Base-by-base conservation (phyloP, 768 basidiomycete species). In the Boletus rubescentipes region DNA sequence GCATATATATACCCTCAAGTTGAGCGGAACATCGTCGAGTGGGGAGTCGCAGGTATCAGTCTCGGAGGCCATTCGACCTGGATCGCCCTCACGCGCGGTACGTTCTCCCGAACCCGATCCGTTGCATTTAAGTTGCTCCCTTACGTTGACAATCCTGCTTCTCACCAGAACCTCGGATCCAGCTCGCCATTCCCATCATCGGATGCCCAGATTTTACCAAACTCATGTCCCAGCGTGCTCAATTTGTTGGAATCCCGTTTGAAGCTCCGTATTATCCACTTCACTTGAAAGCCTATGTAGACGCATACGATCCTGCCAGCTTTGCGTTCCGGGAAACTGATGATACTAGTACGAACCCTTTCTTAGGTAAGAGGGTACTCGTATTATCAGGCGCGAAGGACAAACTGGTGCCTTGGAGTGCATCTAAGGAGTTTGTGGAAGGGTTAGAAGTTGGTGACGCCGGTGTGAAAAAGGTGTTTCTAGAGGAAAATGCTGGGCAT, bases 1-100 rank as follows among this genome's bases (percentile, higher is more conserved):
- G 69, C 83, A 0, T 87, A 86, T 64, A 67, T 95, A 9, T 95
- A 86, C 64, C 91, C 92, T 0, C 58, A 71, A 12, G 83, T 73
- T 11, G 85, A 91, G 59, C 76, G 81, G 26, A 66, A 62, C 14
- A 78, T 95, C 35, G 76, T 72, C 7, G 77, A 82, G 51, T 97
- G 87, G 86, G 83, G 83, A 11, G 75, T 88, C 4, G 79, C 82
- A 0, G 93, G 93, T 0, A 77, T 87, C 60, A 90, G 87, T 55
- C 80, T 97, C 1, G 93, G 93, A 1, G 93, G 92, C 0, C 92
- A 97, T 66, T 79, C 90, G 0, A 77, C 89, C 0, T 95, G 93
- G 92, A 77, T 88, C 30, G 73, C 78, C 2, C 77, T 91, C 34
- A 64, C 79, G 20, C 73, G 74, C 58, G 79, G 79, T 74, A 65